phyloP scores from a whole-genome alignment of 2,329 filamentous ascomycete genomes.

The Cadophora malorum region DNA sequence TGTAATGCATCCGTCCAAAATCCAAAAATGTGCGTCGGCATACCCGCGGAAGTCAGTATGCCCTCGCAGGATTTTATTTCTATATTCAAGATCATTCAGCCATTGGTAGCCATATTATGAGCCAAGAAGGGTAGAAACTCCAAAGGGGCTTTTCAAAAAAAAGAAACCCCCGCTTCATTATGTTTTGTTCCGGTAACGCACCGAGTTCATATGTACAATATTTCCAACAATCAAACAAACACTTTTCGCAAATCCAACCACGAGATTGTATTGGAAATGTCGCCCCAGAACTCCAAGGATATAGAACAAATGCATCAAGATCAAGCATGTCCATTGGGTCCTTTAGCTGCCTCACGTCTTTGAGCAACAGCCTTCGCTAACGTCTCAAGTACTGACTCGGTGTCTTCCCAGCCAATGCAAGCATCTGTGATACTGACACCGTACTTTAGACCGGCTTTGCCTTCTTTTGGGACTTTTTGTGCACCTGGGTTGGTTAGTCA shows the following conservation, averaged over 20 bases:
- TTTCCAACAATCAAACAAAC: constrained; percentile 1
- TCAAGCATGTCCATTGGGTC: constrained; percentile 34
- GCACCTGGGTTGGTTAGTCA: constrained; percentile 59
- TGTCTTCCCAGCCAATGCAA: constrained; percentile 94
- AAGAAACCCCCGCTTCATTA: background rate
- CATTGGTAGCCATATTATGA: too few relatives aligned
- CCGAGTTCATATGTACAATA: background rate
- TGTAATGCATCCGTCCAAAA: too few relatives aligned
- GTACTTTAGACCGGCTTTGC: constrained; percentile 84
- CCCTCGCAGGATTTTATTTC: too few relatives aligned
- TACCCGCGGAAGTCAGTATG: too few relatives aligned
- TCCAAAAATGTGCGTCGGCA: too few relatives aligned
- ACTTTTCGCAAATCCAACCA: constrained; percentile 6
- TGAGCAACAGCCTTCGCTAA: constrained; percentile 82
- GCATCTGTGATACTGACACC: constrained; percentile 97
- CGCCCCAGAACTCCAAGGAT: constrained; percentile 20
- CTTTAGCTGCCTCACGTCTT: constrained; percentile 59
- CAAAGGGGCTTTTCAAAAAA: too few relatives aligned
- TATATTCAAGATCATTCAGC: too few relatives aligned
- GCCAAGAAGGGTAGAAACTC: too few relatives aligned
- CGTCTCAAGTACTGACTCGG: constrained; percentile 75
- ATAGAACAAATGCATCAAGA: background rate
- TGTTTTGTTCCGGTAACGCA: background rate
- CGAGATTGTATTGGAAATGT: background rate
- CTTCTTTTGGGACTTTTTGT: constrained; percentile 91